phyloP scores from a whole-genome alignment of 352 stramenopile species.

The Lagenidium sp. region DNA sequence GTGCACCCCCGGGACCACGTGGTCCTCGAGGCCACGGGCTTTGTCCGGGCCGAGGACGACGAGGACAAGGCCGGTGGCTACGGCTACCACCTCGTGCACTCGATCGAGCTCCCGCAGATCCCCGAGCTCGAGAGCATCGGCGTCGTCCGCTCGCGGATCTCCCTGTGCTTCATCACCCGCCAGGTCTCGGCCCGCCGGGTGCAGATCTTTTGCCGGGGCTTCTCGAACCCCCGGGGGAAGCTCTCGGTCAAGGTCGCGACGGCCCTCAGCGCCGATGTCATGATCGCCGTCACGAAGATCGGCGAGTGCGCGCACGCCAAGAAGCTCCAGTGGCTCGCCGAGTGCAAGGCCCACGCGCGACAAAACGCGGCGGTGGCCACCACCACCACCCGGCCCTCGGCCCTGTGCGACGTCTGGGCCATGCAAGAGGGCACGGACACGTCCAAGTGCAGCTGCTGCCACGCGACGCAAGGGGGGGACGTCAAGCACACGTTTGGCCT shows the following conservation, averaged over 20 bases:
- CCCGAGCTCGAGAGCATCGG: slow-evolving; percentile 31
- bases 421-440: background rate
- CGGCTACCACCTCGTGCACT: slow-evolving; percentile 48
- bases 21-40: slow-evolving; percentile 31
- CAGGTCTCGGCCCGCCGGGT: slow-evolving; percentile 15
- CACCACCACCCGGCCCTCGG: background rate
- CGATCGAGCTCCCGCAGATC: slow-evolving; percentile 21
- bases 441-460: background rate
- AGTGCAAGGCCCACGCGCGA: slow-evolving; percentile 12
- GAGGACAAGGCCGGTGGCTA: slow-evolving; percentile 25
- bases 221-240: slow-evolving; percentile 33
- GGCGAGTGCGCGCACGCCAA: slow-evolving; percentile 48
- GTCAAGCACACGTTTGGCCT: background rate
- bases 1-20: slow-evolving; percentile 43
- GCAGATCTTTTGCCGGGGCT: slow-evolving; percentile 34
- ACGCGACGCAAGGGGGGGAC: background rate
- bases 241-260: slow-evolving; percentile 33
- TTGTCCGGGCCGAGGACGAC: too few relatives aligned
- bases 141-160: slow-evolving; percentile 32
- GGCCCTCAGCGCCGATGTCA: slow-evolving; percentile 25
- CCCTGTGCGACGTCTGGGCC: background rate
- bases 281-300: slow-evolving; percentile 24
- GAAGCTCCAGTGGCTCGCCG: slow-evolving; percentile 52
- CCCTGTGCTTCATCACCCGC: slow-evolving; percentile 41
- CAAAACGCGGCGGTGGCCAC: slow-evolving; percentile 1